Percentiles rank a stretch among this genome's conserved stretches.
These are phyloP conservation scores for Cryptomeria japonica DNA, from an alignment of 75 land plant species.

Conservation along the genomic window DNA sequence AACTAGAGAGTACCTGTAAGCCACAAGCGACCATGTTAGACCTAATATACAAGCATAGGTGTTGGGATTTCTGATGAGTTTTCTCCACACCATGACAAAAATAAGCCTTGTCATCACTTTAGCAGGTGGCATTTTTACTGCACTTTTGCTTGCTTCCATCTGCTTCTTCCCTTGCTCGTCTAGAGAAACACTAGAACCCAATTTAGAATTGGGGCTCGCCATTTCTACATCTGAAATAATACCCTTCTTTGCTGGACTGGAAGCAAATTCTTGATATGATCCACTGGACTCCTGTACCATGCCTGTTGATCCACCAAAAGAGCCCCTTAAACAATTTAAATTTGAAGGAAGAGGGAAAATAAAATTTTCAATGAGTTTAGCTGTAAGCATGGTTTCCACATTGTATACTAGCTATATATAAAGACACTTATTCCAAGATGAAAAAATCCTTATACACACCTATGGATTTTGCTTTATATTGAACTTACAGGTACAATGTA, in stretches of 20 bases:
- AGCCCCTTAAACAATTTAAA: neutral
- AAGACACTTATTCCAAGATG: too few species aligned
- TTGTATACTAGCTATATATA: too few species aligned
- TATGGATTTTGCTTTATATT: neutral
- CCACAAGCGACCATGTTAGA: conserved; percentile 58
- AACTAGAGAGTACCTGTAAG: conserved; percentile 43
- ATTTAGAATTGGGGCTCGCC: neutral
- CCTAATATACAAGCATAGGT: conserved; percentile 69
- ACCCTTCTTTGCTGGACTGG: conserved; percentile 5
- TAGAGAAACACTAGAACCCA: neutral
- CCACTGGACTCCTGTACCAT: neutral
- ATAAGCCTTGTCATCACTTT: conserved; percentile 77
- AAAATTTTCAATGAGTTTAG: neutral
- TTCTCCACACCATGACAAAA: conserved; percentile 69
- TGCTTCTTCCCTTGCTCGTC: neutral
- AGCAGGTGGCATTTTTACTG: conserved; percentile 54
- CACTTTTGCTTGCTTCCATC: neutral
- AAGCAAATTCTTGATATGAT: neutral
- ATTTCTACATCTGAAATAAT: neutral
- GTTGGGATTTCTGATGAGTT: conserved; percentile 79
- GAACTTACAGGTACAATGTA: neutral
- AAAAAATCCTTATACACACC: too few species aligned
- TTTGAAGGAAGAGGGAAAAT: too few species aligned
- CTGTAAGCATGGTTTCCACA: neutral
- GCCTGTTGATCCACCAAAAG: neutral